Conservation (phyloP, 2,329 filamentous ascomycete species). For the Aureobasidium zeae region DNA sequence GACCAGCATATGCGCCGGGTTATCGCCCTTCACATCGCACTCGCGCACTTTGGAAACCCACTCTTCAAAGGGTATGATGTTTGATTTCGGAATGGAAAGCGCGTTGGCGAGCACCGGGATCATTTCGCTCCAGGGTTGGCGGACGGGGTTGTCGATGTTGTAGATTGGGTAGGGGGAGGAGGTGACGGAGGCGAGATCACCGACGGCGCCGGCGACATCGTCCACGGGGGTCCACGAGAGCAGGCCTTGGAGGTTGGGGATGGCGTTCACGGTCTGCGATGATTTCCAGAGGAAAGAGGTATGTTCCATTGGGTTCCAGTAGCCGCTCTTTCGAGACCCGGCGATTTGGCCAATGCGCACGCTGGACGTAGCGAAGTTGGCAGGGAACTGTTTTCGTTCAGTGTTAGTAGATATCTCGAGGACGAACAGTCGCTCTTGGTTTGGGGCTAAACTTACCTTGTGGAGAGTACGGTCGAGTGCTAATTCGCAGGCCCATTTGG, state of each 20-base stretch:
- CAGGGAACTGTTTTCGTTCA: too few species aligned
- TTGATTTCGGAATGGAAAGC: conserved; percentile 26
- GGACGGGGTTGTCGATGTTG: conserved; percentile 38
- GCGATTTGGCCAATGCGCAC: conserved; percentile 46
- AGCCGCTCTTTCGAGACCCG: conserved; percentile 41
- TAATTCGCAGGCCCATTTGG: conserved; percentile 43
- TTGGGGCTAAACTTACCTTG: too few species aligned
- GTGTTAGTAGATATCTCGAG: too few species aligned
- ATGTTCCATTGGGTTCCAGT: conserved; percentile 48
- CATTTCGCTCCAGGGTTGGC: conserved; percentile 36
- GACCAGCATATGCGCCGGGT: conserved; percentile 27
- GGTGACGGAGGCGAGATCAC: conserved; percentile 28
- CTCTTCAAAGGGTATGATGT: conserved; percentile 32
- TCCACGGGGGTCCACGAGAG: conserved; percentile 43
- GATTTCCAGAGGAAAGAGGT: conserved; percentile 44
- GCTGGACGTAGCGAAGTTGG: conserved; percentile 36
- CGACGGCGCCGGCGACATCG: conserved; percentile 28
- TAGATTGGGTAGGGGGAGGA: conserved; percentile 30
- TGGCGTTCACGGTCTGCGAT: conserved; percentile 35
- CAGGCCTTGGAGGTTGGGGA: conserved; percentile 35
- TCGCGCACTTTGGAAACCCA: conserved; percentile 34
- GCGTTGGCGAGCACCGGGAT: conserved; percentile 27
- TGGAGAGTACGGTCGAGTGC: conserved; percentile 43
- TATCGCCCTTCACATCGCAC: too few species aligned
- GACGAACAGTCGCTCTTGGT: too few species aligned